Evolutionary conservation across 1,139 yeast genomes (phyloP).

Genomic region (Sugiyamaella xylanicola): DNA sequence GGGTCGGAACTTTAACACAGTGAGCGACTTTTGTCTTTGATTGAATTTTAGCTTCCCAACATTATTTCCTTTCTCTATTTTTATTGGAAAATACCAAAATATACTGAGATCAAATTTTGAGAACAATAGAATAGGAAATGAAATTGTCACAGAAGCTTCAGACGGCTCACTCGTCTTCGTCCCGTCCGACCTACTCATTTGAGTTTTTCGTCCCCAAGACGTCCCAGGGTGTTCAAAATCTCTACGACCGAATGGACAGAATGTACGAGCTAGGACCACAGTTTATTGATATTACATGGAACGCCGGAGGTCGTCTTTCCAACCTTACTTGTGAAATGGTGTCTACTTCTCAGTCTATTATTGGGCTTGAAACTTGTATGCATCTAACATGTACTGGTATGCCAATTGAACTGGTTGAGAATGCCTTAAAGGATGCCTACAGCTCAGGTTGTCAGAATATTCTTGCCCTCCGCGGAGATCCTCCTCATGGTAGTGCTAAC

Average conservation of each 20-base stretch:
- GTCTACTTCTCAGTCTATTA: slow-evolving; percentile 85
- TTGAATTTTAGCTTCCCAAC: background rate
- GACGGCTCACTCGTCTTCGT: slow-evolving; percentile 38
- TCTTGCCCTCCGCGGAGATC: slow-evolving; percentile 93
- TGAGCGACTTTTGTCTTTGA: background rate
- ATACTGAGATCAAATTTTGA: background rate
- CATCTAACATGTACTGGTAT: slow-evolving; percentile 96
- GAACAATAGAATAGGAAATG: slow-evolving; percentile 35
- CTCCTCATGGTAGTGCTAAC: slow-evolving; percentile 58
- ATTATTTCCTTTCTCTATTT: background rate
- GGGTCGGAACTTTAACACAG: background rate
- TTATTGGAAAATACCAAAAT: no score
- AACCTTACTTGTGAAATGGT: slow-evolving; percentile 87
- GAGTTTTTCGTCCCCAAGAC: slow-evolving; percentile 99
- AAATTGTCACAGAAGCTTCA: slow-evolving; percentile 46
- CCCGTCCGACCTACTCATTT: slow-evolving; percentile 76
- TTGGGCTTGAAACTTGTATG: slow-evolving; percentile 97
- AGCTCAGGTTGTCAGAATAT: slow-evolving; percentile 94
- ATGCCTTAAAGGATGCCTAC: slow-evolving; percentile 83
- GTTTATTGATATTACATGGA: slow-evolving; percentile 96
- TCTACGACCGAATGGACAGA: slow-evolving; percentile 96
- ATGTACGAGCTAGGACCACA: slow-evolving; percentile 93
- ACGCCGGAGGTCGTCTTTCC: slow-evolving; percentile 91
- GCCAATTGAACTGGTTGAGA: slow-evolving; percentile 79
- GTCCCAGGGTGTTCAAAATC: slow-evolving; percentile 91